phyloP scores from a whole-genome alignment of 768 basidiomycete species.

The Suillus sp. region DNA sequence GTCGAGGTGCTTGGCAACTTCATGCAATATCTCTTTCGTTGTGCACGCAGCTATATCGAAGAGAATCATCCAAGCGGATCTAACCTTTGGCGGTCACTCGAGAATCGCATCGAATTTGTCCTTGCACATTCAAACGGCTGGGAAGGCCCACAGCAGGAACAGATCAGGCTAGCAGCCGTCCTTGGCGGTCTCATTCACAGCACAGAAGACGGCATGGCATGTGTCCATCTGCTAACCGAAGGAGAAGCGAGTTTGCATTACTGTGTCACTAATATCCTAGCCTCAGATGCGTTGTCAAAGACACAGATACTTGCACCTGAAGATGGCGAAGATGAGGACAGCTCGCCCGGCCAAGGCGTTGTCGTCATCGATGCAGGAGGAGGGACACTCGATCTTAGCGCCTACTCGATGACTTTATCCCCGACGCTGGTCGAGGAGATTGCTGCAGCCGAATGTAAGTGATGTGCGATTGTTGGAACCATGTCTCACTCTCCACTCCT shows the following conservation, averaged over 20 bases:
- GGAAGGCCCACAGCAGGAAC: slow-evolving; percentile 59
- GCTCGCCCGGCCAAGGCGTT: slow-evolving; percentile 35
- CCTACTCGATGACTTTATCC: slow-evolving; percentile 41
- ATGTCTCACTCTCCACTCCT: slow-evolving; percentile 1
- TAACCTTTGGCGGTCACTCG: slow-evolving; percentile 47
- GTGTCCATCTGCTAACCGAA: slow-evolving; percentile 61
- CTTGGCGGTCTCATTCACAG: slow-evolving; percentile 52
- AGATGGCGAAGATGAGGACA: slow-evolving; percentile 24
- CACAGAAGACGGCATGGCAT: slow-evolving; percentile 38
- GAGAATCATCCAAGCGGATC: slow-evolving; percentile 47
- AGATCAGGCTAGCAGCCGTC: slow-evolving; percentile 56
- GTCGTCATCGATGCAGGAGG: slow-evolving; percentile 57
- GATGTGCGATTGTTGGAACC: background rate
- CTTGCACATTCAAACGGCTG: slow-evolving; percentile 68
- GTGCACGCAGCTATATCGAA: slow-evolving; percentile 48
- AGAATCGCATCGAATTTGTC: slow-evolving; percentile 48
- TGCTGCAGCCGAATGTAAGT: slow-evolving; percentile 37
- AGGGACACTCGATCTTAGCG: slow-evolving; percentile 45
- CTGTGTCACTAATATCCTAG: slow-evolving; percentile 50
- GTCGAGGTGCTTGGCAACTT: slow-evolving; percentile 51
- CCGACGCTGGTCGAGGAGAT: slow-evolving; percentile 43
- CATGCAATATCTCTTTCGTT: slow-evolving; percentile 45
- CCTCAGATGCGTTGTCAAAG: slow-evolving; percentile 32
- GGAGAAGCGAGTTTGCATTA: slow-evolving; percentile 65
- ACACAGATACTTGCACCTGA: slow-evolving; percentile 19